Conservation (phyloP, 2,329 filamentous ascomycete species). For the Claviceps sorghi region DNA sequence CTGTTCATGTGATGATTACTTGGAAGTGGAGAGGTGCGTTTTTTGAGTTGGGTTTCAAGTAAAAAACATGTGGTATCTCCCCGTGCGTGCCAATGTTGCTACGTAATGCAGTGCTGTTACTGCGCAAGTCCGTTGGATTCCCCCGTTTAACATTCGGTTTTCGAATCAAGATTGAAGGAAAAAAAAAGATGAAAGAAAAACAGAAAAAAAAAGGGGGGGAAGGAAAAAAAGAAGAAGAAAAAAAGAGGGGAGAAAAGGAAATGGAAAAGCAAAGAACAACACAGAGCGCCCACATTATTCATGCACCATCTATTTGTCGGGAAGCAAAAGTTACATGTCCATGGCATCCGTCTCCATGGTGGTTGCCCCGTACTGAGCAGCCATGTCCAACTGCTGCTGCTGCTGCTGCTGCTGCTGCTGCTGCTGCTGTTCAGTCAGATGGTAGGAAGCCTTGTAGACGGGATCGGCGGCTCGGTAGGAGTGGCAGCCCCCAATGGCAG, state of each 20-base stretch:
- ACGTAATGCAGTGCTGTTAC: background rate
- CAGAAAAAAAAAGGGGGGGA: too few species aligned
- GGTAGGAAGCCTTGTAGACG: constrained; percentile 38
- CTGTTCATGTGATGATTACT: too few species aligned
- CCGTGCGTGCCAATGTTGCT: background rate
- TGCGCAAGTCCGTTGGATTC: background rate
- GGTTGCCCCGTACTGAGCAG: constrained; percentile 47
- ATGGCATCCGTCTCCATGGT: constrained; percentile 33
- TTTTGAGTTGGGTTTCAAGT: too few species aligned
- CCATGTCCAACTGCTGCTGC: constrained; percentile 44
- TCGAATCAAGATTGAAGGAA: background rate
- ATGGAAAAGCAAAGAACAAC: background rate
- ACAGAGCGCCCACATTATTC: background rate
- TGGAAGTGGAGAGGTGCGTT: too few species aligned
- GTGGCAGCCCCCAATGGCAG: constrained; percentile 20
- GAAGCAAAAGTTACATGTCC: constrained; percentile 22
- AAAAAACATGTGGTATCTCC: background rate
- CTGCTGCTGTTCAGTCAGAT: constrained; percentile 24
- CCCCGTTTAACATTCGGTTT: background rate
- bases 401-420: constrained; percentile 31
- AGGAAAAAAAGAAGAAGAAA: background rate
- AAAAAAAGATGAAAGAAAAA: background rate
- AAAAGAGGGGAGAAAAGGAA: background rate
- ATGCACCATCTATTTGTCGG: background rate
- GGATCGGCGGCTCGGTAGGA: constrained; percentile 52